These are phyloP conservation scores for Thalassiosira mediterranea DNA, from an alignment of 352 stramenopile genomes.

Conservation along the genomic window DNA sequence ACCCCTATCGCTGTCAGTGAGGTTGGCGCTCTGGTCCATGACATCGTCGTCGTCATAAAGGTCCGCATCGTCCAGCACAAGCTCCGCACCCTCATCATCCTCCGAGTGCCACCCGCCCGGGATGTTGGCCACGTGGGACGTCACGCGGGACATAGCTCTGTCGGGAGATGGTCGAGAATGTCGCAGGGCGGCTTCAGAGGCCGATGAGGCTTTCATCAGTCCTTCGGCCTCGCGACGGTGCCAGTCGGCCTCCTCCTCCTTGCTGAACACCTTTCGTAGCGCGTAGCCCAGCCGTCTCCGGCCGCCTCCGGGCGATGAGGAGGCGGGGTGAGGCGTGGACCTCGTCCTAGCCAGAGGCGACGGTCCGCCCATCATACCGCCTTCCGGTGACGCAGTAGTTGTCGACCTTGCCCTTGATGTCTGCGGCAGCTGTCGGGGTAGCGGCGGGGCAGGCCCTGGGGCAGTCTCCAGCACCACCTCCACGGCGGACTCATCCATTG, in stretches of 20 bases:
- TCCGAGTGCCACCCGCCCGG: neutral
- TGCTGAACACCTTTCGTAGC: constrained; percentile 15
- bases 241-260: constrained; percentile 9
- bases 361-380: neutral
- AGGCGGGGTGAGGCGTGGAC: constrained; percentile 3
- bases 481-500: too few relatives aligned
- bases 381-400: too few relatives aligned
- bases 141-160: constrained; percentile 3
- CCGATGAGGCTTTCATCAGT: neutral
- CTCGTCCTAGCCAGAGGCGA: constrained; percentile 13
- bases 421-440: too few relatives aligned
- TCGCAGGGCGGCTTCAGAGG: neutral
- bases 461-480: too few relatives aligned
- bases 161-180: neutral
- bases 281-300: constrained; percentile 3
- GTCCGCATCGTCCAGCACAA: neutral
- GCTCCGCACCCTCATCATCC: neutral
- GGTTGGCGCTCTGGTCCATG: neutral
- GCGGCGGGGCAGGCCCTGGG: too few relatives aligned
- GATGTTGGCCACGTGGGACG: neutral
- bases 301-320: neutral
- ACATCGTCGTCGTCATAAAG: neutral
- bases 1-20: neutral
- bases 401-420: too few relatives aligned
- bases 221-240: neutral